Evolutionary conservation across 2,329 filamentous ascomycete genomes (phyloP), one percentile per base, ranked within the genome.

Genomic region (Penicillium sp.): DNA sequence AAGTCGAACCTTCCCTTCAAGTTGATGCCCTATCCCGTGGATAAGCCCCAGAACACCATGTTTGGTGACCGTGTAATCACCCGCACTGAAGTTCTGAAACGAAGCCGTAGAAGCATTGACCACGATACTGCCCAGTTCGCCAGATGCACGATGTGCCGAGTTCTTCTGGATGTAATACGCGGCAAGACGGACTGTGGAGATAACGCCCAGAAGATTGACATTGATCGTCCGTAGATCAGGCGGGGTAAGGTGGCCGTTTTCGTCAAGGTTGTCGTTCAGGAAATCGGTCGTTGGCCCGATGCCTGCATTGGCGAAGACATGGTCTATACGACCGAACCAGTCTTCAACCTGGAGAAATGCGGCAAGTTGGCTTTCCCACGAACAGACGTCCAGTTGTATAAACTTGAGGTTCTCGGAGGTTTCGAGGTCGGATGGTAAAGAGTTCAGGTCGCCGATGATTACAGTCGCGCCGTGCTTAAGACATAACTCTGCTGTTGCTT

Each of bases 281-380:
- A 77, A 79, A 56, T 76, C 63, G 2, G 69, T 68, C 3, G 68
- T 68, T 8, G 74, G 72, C 0, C 66, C 68, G 28, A 82, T 66
- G 15, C 80, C 80, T 0, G 80, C 80, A 55, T 83, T 83, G 46
- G 72, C 71, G 50, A 75, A 75, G 32, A 75, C 72, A 52, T 74
- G 72, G 55, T 77, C 72, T 39, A 77, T 70, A 5, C 64, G 64
- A 4, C 68, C 68, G 53, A 70, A 67, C 29, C 61, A 63, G 10
- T 72, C 64, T 50, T 74, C 72, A 2, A 77, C 66, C 48, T 69
- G 63, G 48, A 75, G 75, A 68, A 82, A 83, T 10, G 82, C 68
- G 0, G 66, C 63, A 12, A 71, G 64, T 8, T 80, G 70, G 7
- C 76, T 73, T 3, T 64, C 53, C 79, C 79, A 82, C 15, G 66